Percentiles rank a stretch among this genome's conserved stretches.
phyloP scores from a whole-genome alignment of 192 early-diverging fungal species.

The Umbelopsis sp. region DNA sequence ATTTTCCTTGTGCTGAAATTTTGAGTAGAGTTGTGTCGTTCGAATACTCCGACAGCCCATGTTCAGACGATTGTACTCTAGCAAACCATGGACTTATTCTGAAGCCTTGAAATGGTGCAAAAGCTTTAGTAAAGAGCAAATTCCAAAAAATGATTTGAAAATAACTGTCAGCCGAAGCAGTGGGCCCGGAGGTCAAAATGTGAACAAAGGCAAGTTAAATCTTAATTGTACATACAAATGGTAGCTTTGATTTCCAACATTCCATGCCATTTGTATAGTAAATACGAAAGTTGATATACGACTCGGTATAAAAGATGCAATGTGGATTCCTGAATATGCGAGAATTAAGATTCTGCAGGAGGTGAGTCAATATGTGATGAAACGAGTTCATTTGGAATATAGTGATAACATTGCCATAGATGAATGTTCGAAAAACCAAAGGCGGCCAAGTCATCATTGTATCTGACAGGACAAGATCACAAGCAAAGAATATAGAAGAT shows the following conservation, averaged over 20 bases:
- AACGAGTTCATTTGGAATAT: not conserved
- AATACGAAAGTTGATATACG: constrained; percentile 87
- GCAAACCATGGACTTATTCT: constrained; percentile 17
- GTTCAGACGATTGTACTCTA: constrained; percentile 11
- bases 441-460: constrained; percentile 71
- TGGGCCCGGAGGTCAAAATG: constrained; percentile 91
- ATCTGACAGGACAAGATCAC: constrained; percentile 78
- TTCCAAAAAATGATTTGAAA: constrained; percentile 61
- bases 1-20: too few relatives aligned
- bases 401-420: not conserved
- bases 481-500: constrained; percentile 77
- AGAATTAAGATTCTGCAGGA: constrained; percentile 56
- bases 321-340: constrained; percentile 78
- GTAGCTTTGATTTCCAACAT: not conserved
- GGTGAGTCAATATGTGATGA: constrained; percentile 26
- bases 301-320: constrained; percentile 62
- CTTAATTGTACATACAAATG: not conserved
- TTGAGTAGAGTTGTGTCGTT: not conserved
- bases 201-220: constrained; percentile 79
- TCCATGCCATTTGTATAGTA: constrained; percentile 41
- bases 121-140: constrained; percentile 53
- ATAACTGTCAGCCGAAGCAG: constrained; percentile 70
- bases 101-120: constrained; percentile 49
- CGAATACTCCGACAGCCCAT: not conserved
- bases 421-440: constrained; percentile 57